Conservation (phyloP, 2,329 filamentous ascomycete species). For the Cladosporium halotolerans region DNA sequence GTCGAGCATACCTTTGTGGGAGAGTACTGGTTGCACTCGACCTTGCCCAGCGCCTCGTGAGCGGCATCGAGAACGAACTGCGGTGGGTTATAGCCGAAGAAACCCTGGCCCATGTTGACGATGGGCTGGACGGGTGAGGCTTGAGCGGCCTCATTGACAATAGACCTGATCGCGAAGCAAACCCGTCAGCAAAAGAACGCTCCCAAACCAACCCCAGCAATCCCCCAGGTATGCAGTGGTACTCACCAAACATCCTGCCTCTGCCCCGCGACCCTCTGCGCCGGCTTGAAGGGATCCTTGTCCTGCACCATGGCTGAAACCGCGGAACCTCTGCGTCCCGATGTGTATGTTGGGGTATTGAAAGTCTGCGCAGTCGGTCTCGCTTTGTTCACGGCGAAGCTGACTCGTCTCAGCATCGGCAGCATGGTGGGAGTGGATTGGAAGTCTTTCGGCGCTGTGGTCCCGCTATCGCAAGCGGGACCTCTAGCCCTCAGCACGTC, state of each 20-base stretch:
- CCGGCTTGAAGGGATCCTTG: conserved; percentile 41
- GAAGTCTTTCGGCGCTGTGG: background rate
- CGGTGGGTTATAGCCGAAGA: conserved; percentile 92
- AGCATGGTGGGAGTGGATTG: conserved; percentile 3
- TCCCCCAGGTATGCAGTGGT: no score
- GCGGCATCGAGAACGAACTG: conserved; percentile 86
- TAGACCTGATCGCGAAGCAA: conserved; percentile 43
- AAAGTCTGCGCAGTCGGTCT: background rate
- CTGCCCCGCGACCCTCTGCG: conserved; percentile 48
- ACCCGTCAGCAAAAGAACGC: background rate
- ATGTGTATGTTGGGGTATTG: no score
- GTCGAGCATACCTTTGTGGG: conserved; percentile 64
- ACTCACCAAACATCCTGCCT: conserved; percentile 54
- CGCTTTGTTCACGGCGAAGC: background rate
- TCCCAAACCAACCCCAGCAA: background rate
- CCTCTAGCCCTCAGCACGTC: conserved; percentile 9
- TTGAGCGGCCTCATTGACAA: conserved; percentile 61
- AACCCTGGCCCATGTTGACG: conserved; percentile 66
- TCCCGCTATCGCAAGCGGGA: background rate
- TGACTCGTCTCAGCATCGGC: background rate
- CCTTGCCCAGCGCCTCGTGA: conserved; percentile 78
- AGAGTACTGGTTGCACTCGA: conserved; percentile 98
- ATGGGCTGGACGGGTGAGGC: conserved; percentile 59
- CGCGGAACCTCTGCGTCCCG: background rate
- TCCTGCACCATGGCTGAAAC: conserved; percentile 3